Conservation (phyloP, 2,329 filamentous ascomycete species). For the Xylaria sp. region DNA sequence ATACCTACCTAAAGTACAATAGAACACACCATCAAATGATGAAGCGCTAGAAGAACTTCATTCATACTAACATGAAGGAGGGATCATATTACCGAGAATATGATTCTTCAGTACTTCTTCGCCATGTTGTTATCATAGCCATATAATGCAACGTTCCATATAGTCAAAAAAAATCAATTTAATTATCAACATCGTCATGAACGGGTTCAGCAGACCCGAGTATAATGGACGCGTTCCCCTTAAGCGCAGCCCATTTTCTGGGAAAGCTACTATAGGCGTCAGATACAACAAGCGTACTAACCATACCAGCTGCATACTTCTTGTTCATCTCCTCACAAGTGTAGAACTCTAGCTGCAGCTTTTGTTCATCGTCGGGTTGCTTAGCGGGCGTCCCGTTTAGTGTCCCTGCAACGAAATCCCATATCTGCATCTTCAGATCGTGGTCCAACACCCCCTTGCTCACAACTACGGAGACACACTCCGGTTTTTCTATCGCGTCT, state of each 20-base stretch:
- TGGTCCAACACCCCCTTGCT: neutral
- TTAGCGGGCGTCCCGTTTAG: neutral
- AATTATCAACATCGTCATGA: neutral
- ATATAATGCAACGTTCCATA: neutral
- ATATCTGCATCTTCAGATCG: neutral
- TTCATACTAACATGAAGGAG: too few species aligned
- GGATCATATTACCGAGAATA: too few species aligned
- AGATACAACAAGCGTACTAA: neutral
- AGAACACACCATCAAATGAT: too few species aligned
- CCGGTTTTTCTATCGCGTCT: neutral
- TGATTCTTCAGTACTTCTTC: too few species aligned
- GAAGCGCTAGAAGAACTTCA: too few species aligned
- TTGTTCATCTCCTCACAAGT: neutral
- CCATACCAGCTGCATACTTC: neutral
- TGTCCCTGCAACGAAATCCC: neutral
- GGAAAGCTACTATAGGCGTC: neutral
- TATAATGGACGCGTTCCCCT: neutral
- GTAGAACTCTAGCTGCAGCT: neutral
- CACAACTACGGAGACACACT: neutral
- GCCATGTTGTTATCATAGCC: neutral
- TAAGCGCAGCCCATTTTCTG: neutral
- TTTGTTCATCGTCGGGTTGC: too few species aligned
- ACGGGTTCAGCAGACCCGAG: neutral
- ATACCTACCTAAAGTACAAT: too few species aligned
- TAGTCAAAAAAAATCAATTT: neutral